phyloP scores from a whole-genome alignment of 805 yeast species.

The Cyberlindnera samutprakarnensis region DNA sequence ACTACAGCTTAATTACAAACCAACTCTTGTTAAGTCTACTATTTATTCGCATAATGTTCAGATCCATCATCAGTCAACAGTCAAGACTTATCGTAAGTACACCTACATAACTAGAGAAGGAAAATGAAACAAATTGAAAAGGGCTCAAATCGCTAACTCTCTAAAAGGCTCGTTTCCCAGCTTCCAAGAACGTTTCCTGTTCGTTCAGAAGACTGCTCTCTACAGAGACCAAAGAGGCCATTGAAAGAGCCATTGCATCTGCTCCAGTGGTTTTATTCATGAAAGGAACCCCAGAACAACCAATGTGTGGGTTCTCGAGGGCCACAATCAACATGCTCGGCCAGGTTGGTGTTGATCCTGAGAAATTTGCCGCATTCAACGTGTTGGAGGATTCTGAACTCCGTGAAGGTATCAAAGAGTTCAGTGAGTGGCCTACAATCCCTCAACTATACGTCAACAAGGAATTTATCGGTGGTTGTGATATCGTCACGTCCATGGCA shows the following conservation, averaged over 20 bases:
- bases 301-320: conserved; percentile 96
- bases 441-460: conserved; percentile 90
- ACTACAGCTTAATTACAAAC: too few species aligned
- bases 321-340: conserved; percentile 92
- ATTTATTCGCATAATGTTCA: too few species aligned
- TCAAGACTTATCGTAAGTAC: too few species aligned
- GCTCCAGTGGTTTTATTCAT: conserved; percentile 95
- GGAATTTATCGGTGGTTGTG: conserved; percentile 97
- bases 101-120: too few species aligned
- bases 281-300: conserved; percentile 98
- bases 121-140: too few species aligned
- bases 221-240: conserved; percentile 74
- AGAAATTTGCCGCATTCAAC: conserved; percentile 93
- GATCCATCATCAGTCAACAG: too few species aligned
- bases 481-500: conserved; percentile 87
- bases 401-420: conserved; percentile 93
- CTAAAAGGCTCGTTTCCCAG: conserved; percentile 5
- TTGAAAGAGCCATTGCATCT: conserved; percentile 74
- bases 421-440: conserved; percentile 95
- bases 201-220: conserved; percentile 53
- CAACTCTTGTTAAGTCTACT: too few species aligned
- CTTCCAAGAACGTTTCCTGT: conserved; percentile 8
- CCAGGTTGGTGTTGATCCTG: conserved; percentile 95
- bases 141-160: too few species aligned
- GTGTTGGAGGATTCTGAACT: conserved; percentile 92